A percentile compares a stretch with the other conserved stretches of the same genome.
These are phyloP conservation scores for Chaetomium tenue DNA, from an alignment of 495 filamentous ascomycete species.

Conservation along the genomic window DNA sequence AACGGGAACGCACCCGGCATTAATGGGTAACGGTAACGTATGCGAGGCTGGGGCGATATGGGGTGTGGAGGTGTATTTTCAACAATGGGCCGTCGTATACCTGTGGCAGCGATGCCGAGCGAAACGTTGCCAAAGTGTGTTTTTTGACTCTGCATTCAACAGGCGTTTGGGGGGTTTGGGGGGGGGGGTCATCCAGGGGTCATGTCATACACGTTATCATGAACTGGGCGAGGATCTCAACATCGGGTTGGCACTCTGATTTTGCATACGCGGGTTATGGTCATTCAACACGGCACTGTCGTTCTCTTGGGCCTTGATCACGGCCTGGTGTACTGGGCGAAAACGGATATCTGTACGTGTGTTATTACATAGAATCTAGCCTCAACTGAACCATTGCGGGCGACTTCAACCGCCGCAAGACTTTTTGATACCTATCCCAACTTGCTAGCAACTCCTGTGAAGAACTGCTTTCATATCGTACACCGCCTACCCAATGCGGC, in stretches of 20 bases:
- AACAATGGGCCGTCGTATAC: conserved; percentile 23
- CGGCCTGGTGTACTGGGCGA: neutral
- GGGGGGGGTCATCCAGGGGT: conserved; percentile 11
- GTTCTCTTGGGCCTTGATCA: neutral
- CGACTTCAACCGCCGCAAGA: conserved; percentile 23
- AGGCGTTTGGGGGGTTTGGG: conserved; percentile 27
- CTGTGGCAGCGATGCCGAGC: conserved; percentile 21
- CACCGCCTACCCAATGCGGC: neutral
- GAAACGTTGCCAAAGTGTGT: conserved; percentile 10
- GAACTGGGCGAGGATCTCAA: conserved; percentile 32
- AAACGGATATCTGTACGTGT: neutral
- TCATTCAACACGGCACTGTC: conserved; percentile 29
- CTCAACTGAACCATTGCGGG: conserved; percentile 12
- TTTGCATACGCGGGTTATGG: conserved; percentile 12
- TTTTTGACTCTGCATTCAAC: conserved; percentile 22
- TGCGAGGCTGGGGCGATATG: neutral
- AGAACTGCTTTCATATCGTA: neutral
- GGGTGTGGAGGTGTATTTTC: conserved; percentile 16
- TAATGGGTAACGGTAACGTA: neutral
- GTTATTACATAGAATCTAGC: conserved; percentile 11
- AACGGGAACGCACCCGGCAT: conserved; percentile 4
- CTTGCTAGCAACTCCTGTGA: neutral
- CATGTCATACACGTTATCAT: conserved; percentile 11
- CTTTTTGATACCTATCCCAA: neutral
- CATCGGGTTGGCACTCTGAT: conserved; percentile 30